Conservation (phyloP, 2,329 filamentous ascomycete species). For the Penicillium sp. region DNA sequence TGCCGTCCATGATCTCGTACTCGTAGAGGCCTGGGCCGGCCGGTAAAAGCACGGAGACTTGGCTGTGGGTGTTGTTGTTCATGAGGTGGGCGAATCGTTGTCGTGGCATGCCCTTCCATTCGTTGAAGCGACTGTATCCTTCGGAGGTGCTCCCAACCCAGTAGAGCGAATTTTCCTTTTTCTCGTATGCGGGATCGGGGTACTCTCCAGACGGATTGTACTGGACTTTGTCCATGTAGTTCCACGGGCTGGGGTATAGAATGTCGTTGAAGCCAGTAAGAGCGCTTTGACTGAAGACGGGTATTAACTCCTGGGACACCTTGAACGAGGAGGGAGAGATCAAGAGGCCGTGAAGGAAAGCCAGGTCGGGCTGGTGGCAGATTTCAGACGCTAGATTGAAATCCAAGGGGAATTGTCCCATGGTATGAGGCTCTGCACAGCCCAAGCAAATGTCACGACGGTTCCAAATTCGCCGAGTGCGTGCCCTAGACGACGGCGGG, state of each 20-base stretch:
- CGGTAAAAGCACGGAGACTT: slow-evolving; percentile 58
- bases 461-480: slow-evolving; percentile 62
- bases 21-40: slow-evolving; percentile 46
- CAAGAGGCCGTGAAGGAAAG: slow-evolving; percentile 71
- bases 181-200: slow-evolving; percentile 55
- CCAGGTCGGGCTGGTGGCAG: slow-evolving; percentile 75
- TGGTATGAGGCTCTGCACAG: slow-evolving; percentile 64
- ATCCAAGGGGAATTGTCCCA: slow-evolving; percentile 64
- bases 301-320: slow-evolving; percentile 64
- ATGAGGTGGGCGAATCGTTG: slow-evolving; percentile 70
- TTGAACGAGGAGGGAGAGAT: slow-evolving; percentile 62
- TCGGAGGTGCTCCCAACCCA: slow-evolving; percentile 72
- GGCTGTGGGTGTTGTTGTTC: slow-evolving; percentile 55
- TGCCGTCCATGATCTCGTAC: slow-evolving; percentile 55
- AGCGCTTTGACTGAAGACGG: slow-evolving; percentile 74
- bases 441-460: slow-evolving; percentile 61
- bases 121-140: slow-evolving; percentile 51
- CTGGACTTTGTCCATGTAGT: slow-evolving; percentile 58
- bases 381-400: slow-evolving; percentile 65
- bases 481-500: slow-evolving; percentile 59
- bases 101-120: slow-evolving; percentile 66
- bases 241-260: slow-evolving; percentile 65
- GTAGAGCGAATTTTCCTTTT: slow-evolving; percentile 65
- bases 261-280: slow-evolving; percentile 73
- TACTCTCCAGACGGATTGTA: slow-evolving; percentile 52